Evolutionary conservation across 768 basidiomycete species (phyloP).

Genomic region (Rhizopogon vesiculosus): DNA sequence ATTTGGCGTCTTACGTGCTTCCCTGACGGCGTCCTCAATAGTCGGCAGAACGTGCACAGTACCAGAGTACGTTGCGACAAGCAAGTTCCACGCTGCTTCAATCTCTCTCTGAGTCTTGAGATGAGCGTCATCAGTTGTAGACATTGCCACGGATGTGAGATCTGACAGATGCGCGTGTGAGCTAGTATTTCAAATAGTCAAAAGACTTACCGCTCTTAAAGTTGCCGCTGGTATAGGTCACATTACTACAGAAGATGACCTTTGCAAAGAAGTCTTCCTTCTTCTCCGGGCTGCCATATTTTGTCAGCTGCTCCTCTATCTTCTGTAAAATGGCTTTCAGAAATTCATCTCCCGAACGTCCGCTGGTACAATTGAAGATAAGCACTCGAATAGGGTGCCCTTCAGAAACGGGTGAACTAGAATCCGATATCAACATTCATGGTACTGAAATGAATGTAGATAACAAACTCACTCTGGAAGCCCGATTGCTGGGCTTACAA

Average conservation of each 20-base stretch:
- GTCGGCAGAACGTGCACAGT: conserved; percentile 79
- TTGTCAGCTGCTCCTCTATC: conserved; percentile 42
- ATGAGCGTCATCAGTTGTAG: conserved; percentile 54
- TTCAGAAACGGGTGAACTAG: conserved; percentile 4
- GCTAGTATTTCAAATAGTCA: background rate
- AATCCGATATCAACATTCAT: conserved; percentile 1
- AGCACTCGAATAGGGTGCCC: conserved; percentile 48
- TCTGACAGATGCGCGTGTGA: conserved; percentile 42
- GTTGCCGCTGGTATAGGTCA: conserved; percentile 85
- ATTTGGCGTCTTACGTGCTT: conserved; percentile 25
- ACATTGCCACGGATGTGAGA: conserved; percentile 64
- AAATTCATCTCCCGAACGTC: conserved; percentile 76
- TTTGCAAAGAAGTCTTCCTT: conserved; percentile 62
- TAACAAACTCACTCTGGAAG: conserved; percentile 27
- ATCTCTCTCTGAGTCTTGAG: conserved; percentile 77
- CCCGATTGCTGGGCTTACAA: conserved; percentile 55
- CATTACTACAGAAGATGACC: conserved; percentile 94
- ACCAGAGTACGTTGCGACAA: conserved; percentile 57
- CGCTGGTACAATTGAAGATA: conserved; percentile 94
- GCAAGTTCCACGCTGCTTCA: conserved; percentile 62
- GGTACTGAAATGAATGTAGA: conserved; percentile 2
- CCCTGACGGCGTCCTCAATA: conserved; percentile 80
- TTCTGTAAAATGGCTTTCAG: conserved; percentile 54
- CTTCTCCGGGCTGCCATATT: conserved; percentile 33
- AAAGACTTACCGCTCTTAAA: conserved; percentile 79